Evolutionary conservation across 2,329 filamentous ascomycete genomes (phyloP).

Genomic region (Westerdykella ornata): DNA sequence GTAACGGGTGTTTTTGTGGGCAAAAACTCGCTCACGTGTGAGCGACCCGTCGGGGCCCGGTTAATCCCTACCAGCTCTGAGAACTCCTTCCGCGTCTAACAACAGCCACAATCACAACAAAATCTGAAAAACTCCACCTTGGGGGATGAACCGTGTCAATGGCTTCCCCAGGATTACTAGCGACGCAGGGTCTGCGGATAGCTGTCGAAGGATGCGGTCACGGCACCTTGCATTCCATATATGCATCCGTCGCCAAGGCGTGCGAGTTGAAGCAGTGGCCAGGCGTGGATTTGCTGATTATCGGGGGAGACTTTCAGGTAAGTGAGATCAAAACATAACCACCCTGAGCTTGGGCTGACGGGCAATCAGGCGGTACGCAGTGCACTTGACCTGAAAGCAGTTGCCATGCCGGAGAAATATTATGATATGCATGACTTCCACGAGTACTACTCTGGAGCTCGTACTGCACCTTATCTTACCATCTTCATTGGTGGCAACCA

Average conservation of each 20-base stretch:
- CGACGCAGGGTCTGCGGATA: constrained; percentile 52
- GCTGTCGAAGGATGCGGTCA: constrained; percentile 90
- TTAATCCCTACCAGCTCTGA: no score
- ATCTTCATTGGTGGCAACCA: constrained; percentile 94
- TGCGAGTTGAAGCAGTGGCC: constrained; percentile 69
- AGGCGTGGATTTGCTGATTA: constrained; percentile 81
- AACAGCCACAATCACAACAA: no score
- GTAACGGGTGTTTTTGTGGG: no score
- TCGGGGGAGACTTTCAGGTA: constrained; percentile 92
- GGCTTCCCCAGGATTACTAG: constrained; percentile 20
- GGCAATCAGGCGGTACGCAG: constrained; percentile 69
- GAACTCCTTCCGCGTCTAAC: no score
- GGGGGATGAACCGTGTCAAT: constrained; percentile 10
- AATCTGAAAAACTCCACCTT: no score
- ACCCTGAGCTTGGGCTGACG: constrained; percentile 7
- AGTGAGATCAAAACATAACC: constrained; percentile 2
- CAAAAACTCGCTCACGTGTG: no score
- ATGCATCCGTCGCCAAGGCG: constrained; percentile 65
- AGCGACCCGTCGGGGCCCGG: no score
- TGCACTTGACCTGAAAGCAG: constrained; percentile 75
- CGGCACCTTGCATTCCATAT: constrained; percentile 86
- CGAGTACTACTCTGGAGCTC: constrained; percentile 78
- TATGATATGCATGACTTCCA: constrained; percentile 86
- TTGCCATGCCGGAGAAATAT: constrained; percentile 85
- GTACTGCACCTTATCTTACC: constrained; percentile 77